These are phyloP conservation scores for Boletus rubescentipes DNA, from an alignment of 768 basidiomycete genomes.

Conservation along the genomic window DNA sequence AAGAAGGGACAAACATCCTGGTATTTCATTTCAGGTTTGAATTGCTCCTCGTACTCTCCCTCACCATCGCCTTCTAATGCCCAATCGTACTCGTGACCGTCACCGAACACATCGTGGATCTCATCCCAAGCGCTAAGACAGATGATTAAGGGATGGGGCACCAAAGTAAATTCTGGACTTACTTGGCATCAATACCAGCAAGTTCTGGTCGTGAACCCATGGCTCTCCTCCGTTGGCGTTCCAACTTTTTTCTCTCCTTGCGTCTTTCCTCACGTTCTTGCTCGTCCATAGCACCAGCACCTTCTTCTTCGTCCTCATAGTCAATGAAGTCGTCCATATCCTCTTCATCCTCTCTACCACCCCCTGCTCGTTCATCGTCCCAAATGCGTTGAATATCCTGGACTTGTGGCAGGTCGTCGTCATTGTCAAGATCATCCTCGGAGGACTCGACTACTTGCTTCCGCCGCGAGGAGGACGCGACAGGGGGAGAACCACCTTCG, in stretches of 20 bases:
- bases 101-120: conserved; percentile 94
- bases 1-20: conserved; percentile 60
- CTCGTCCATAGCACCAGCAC: conserved; percentile 75
- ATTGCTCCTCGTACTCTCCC: conserved; percentile 41
- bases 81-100: conserved; percentile 96
- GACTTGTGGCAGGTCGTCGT: conserved; percentile 51
- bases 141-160: conserved; percentile 12
- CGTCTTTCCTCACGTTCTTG: conserved; percentile 74
- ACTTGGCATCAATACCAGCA: conserved; percentile 83
- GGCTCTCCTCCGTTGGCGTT: conserved; percentile 64
- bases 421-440: conserved; percentile 68
- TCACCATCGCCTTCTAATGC: conserved; percentile 83
- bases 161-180: conserved; percentile 32
- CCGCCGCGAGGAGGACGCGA: conserved; percentile 58
- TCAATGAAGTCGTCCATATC: conserved; percentile 77
- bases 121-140: conserved; percentile 84
- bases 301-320: conserved; percentile 78
- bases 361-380: conserved; percentile 69
- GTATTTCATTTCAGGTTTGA: conserved; percentile 77
- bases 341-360: conserved; percentile 52
- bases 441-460: conserved; percentile 66
- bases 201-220: conserved; percentile 66
- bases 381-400: conserved; percentile 67
- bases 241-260: conserved; percentile 59
- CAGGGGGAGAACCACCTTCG: conserved; percentile 67